phyloP scores from a whole-genome alignment of 192 early-diverging fungal species.

The Linnemannia zychae region DNA sequence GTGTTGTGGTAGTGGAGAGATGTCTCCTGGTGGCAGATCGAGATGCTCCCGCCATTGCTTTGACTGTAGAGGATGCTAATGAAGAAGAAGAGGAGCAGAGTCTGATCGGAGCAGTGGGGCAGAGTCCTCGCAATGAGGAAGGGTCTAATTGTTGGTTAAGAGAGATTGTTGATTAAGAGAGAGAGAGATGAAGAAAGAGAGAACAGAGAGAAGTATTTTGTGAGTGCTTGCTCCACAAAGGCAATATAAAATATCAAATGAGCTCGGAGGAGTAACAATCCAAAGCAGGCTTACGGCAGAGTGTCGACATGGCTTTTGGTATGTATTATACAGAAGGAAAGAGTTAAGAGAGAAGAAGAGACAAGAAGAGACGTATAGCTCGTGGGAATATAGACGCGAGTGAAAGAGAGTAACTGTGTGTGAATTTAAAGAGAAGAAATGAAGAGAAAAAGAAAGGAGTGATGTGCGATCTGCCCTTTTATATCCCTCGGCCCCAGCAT shows the following conservation, averaged over 20 bases:
- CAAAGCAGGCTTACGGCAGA: background rate
- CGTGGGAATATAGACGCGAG: background rate
- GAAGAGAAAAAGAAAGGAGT: background rate
- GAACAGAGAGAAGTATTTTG: background rate
- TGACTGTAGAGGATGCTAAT: background rate
- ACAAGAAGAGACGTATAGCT: background rate
- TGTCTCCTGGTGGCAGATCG: background rate
- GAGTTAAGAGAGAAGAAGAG: background rate
- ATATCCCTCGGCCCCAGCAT: background rate
- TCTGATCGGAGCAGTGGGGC: slow-evolving; percentile 2
- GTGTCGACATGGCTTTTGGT: background rate
- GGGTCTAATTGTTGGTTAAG: background rate
- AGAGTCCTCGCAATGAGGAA: background rate
- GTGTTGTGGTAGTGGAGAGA: background rate
- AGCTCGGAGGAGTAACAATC: background rate
- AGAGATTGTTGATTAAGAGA: background rate
- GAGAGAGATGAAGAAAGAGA: background rate
- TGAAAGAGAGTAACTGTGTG: background rate
- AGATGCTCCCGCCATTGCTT: no score
- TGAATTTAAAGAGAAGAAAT: background rate
- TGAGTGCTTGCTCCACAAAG: background rate
- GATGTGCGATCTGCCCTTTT: background rate
- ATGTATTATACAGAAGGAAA: background rate
- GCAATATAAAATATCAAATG: background rate
- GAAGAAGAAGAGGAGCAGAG: background rate